phyloP scores from a whole-genome alignment of 371 early-diverging fungal species.

The Dinochytrium kinnereticum region DNA sequence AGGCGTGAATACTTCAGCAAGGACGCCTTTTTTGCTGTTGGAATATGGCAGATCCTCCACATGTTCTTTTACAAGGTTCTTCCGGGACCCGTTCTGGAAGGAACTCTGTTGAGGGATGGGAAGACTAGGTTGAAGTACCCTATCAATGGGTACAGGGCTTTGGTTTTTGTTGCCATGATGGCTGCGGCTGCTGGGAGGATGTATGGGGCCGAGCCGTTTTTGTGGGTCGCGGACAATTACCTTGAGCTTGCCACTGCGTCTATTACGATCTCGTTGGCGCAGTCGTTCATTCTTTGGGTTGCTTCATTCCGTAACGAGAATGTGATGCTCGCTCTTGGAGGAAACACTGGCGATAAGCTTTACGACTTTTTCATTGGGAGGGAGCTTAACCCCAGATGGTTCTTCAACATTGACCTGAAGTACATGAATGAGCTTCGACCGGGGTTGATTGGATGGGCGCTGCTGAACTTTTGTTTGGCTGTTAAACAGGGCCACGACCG shows the following conservation, averaged over 20 bases:
- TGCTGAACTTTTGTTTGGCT: constrained; percentile 76
- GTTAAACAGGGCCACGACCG: constrained; percentile 63
- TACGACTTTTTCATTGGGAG: constrained; percentile 76
- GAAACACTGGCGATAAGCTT: constrained; percentile 86
- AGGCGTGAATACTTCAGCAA: constrained; percentile 23
- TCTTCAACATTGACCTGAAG: constrained; percentile 86
- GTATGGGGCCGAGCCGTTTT: constrained; percentile 65
- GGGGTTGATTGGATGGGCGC: constrained; percentile 82
- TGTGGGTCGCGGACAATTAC: constrained; percentile 78
- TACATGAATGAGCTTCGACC: constrained; percentile 91
- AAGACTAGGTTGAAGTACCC: constrained; percentile 67
- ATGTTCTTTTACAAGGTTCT: constrained; percentile 64
- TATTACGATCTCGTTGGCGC: constrained; percentile 64
- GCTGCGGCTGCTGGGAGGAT: neutral
- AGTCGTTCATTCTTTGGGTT: constrained; percentile 74
- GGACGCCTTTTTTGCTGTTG: constrained; percentile 61
- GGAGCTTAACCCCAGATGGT: constrained; percentile 78
- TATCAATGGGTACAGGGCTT: constrained; percentile 71
- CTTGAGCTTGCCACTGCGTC: constrained; percentile 73
- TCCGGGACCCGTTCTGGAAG: constrained; percentile 74
- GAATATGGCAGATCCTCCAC: constrained; percentile 73
- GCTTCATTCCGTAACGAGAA: constrained; percentile 68
- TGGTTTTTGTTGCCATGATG: constrained; percentile 50
- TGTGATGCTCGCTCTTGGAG: constrained; percentile 77
- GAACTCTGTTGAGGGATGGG: constrained; percentile 75